These are phyloP conservation scores for Gleditsia sinensis DNA, from an alignment of 306 rosid species.

Conservation along the genomic window DNA sequence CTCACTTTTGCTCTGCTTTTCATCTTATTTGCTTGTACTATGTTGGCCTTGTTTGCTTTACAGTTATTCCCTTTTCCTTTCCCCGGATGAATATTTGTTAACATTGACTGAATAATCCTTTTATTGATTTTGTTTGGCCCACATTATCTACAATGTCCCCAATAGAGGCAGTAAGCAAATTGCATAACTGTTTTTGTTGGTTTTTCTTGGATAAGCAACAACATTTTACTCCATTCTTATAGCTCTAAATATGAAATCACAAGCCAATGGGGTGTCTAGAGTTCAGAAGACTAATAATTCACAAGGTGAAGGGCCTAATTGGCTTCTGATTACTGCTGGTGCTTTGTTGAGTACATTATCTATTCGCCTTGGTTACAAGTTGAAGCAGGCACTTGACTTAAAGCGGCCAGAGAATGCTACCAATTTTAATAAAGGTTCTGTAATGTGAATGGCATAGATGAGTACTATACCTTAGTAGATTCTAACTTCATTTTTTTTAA, in stretches of 20 bases:
- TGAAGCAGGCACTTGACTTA: conserved; percentile 77
- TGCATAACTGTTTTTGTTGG: conserved; percentile 40
- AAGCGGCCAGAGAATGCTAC: conserved; percentile 59
- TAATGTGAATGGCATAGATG: background rate
- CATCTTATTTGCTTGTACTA: background rate
- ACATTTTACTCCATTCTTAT: conserved; percentile 13
- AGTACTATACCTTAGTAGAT: conserved; percentile 16
- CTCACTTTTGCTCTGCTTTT: background rate
- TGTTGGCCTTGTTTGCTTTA: background rate
- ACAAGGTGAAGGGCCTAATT: conserved; percentile 70
- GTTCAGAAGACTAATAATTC: conserved; percentile 49
- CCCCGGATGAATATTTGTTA: background rate
- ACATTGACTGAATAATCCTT: background rate
- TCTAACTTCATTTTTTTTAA: conserved; percentile 19
- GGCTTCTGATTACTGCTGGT: conserved; percentile 93
- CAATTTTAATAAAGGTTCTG: conserved; percentile 31
- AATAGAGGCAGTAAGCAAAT: background rate
- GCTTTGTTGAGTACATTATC: conserved; percentile 87
- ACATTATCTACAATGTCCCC: background rate
- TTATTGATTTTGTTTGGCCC: background rate
- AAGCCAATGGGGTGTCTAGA: conserved; percentile 58
- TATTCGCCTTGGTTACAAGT: conserved; percentile 87
- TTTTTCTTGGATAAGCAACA: background rate
- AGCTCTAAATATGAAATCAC: conserved; percentile 72
- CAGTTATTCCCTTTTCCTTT: background rate